A percentile compares a stretch with the other conserved stretches of the same genome.
Evolutionary conservation across 495 filamentous ascomycete genomes (phyloP).

Genomic region (Patellaria atrata): DNA sequence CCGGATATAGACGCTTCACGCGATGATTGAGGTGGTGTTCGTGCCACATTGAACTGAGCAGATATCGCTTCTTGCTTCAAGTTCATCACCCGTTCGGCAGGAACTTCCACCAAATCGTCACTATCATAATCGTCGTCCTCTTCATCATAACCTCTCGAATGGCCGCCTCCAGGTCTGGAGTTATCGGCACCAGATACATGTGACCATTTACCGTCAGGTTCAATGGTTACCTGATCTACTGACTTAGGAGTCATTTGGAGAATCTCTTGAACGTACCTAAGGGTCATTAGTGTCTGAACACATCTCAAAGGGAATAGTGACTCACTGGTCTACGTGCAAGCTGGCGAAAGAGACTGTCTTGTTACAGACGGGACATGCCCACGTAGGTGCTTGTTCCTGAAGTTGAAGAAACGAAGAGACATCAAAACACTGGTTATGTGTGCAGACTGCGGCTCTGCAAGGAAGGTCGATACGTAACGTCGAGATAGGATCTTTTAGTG

Average conservation of each 20-base stretch:
- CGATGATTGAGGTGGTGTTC: constrained; percentile 15
- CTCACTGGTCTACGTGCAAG: constrained; percentile 76
- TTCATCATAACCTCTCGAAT: background rate
- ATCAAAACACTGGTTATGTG: constrained; percentile 91
- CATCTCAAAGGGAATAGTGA: constrained; percentile 5
- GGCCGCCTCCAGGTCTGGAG: constrained; percentile 17
- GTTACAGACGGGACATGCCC: constrained; percentile 85
- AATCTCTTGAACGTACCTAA: constrained; percentile 83
- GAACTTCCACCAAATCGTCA: constrained; percentile 17
- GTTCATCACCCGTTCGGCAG: constrained; percentile 12
- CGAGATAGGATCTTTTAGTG: constrained; percentile 81
- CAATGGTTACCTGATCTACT: constrained; percentile 75
- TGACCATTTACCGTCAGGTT: constrained; percentile 76
- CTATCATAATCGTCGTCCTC: constrained; percentile 9
- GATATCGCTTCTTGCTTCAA: constrained; percentile 13
- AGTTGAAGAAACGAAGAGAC: constrained; percentile 84
- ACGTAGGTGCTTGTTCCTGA: constrained; percentile 90
- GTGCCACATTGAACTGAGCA: constrained; percentile 9
- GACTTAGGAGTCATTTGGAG: constrained; percentile 51
- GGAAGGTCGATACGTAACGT: constrained; percentile 69
- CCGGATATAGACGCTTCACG: constrained; percentile 14
- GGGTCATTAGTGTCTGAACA: background rate
- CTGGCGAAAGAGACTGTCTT: constrained; percentile 68
- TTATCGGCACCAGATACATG: constrained; percentile 26
- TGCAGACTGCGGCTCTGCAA: constrained; percentile 64